phyloP scores from a whole-genome alignment of 1,139 yeast species.

The Schizosaccharomyces versatilis region DNA sequence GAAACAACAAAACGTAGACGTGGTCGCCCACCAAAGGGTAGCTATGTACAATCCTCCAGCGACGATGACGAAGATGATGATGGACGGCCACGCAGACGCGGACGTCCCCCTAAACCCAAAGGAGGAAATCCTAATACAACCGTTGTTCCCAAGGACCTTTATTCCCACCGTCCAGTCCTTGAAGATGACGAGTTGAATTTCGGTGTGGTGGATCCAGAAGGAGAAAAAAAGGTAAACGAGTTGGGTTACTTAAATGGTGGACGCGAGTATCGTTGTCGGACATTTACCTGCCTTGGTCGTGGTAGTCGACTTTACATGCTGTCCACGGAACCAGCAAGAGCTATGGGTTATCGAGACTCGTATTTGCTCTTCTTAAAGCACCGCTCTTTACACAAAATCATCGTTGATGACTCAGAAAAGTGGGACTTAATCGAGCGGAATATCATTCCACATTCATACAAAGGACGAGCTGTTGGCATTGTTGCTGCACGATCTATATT shows the following conservation, averaged over 20 bases:
- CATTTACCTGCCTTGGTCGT: slow-evolving; percentile 54
- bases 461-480: slow-evolving; percentile 70
- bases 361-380: slow-evolving; percentile 79
- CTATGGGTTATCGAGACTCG: slow-evolving; percentile 86
- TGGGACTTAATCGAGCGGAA: slow-evolving; percentile 62
- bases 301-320: slow-evolving; percentile 67
- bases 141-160: neutral
- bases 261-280: slow-evolving; percentile 58
- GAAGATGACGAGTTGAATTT: slow-evolving; percentile 10
- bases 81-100: neutral
- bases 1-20: neutral
- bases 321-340: slow-evolving; percentile 86
- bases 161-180: slow-evolving; percentile 12
- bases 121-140: neutral
- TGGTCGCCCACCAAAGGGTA: slow-evolving; percentile 1
- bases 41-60: neutral
- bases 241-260: slow-evolving; percentile 52
- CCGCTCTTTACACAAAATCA: slow-evolving; percentile 44
- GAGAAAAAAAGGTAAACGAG: slow-evolving; percentile 49
- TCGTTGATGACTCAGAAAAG: slow-evolving; percentile 58
- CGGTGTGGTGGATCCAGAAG: slow-evolving; percentile 36
- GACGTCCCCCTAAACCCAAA: neutral
- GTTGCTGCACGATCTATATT: slow-evolving; percentile 80
- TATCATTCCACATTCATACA: slow-evolving; percentile 70
- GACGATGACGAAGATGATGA: neutral